A percentile compares a stretch with the other conserved stretches of the same genome.
Evolutionary conservation across 2,329 filamentous ascomycete species (phyloP).

Genomic region (Lojkania enalia): DNA sequence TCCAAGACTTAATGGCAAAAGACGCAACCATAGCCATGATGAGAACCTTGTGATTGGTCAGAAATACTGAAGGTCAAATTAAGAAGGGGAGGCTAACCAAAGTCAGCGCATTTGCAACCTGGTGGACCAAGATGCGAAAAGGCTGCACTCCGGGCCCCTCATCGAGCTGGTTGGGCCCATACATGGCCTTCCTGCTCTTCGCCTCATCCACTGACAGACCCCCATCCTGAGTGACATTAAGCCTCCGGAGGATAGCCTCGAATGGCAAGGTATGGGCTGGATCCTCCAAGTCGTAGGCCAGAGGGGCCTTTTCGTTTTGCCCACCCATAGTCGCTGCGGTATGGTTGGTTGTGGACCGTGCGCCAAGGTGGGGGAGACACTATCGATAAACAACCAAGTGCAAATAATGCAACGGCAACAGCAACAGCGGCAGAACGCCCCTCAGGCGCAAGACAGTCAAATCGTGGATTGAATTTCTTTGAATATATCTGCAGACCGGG

Average conservation of each 20-base stretch:
- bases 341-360: no score
- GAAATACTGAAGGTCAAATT: not conserved
- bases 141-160: conserved; percentile 68
- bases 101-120: conserved; percentile 78
- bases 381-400: no score
- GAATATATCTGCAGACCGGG: no score
- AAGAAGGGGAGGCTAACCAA: conserved; percentile 50
- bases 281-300: conserved; percentile 21
- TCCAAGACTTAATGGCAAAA: conserved; percentile 51
- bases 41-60: conserved; percentile 37
- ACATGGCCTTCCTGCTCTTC: conserved; percentile 59
- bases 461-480: no score
- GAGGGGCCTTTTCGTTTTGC: not conserved
- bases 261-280: conserved; percentile 63
- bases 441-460: no score
- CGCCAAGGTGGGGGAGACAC: no score
- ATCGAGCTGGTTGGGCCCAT: conserved; percentile 71
- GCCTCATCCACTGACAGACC: conserved; percentile 63
- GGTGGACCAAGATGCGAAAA: conserved; percentile 72
- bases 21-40: conserved; percentile 53
- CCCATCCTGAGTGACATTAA: conserved; percentile 55
- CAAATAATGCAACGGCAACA: no score
- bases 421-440: no score
- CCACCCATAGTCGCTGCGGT: not conserved
- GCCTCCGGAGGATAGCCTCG: conserved; percentile 55